These are phyloP conservation scores for Dipteronia dyeriana DNA, from an alignment of 345 rosid genomes.

Conservation along the genomic window DNA sequence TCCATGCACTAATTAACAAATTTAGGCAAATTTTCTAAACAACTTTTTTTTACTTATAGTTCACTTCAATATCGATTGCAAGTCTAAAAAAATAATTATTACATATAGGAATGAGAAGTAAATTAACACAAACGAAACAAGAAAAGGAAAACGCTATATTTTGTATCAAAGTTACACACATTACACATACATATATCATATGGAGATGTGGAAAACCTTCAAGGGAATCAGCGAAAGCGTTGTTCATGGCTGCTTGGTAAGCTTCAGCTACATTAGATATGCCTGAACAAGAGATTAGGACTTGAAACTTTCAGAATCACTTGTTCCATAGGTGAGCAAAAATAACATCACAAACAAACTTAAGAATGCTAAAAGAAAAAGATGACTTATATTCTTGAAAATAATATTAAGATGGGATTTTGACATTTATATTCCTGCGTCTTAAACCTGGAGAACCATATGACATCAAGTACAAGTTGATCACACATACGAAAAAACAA, in stretches of 20 bases:
- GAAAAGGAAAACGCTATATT: no score
- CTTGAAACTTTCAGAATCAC: no score
- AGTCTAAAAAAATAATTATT: no score
- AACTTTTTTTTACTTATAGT: no score
- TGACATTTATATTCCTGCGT: not conserved
- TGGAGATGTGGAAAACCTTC: constrained; percentile 48
- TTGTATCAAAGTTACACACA: no score
- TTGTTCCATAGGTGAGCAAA: no score
- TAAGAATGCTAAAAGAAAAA: not conserved
- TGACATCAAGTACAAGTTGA: not conserved
- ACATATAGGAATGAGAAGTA: no score
- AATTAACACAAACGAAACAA: no score
- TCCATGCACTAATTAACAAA: no score
- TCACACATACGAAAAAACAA: not conserved
- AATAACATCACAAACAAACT: not conserved
- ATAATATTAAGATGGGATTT: not conserved
- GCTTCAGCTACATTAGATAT: constrained; percentile 89
- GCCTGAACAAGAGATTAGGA: constrained; percentile 67
- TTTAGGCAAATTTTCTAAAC: no score
- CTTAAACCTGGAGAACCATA: not conserved
- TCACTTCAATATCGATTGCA: no score
- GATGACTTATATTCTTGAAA: not conserved
- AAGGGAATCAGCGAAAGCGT: constrained; percentile 46
- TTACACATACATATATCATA: no score
- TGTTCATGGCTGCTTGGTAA: constrained; percentile 64